Evolutionary conservation across 2,329 filamentous ascomycete genomes (phyloP), one percentile per base, ranked within the genome.

Genomic region (Aspergillus hiratsukae): DNA sequence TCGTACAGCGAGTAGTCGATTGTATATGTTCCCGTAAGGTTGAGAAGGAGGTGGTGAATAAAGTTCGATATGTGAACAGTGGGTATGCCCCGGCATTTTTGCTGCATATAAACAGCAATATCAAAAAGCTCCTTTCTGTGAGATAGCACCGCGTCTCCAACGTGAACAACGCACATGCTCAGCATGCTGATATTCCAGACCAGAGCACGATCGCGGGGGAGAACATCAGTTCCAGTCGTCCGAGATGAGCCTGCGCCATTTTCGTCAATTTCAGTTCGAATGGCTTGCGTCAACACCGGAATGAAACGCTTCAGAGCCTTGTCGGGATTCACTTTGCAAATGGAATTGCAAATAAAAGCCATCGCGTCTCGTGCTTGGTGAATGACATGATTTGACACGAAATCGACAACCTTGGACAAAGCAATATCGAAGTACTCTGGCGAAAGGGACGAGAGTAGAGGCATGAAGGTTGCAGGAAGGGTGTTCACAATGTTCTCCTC

Each of bases 401-500:
- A 99, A 31, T 90, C 85, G 2, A 91, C 89, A 64, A 99, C 86
- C 78, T 97, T 97, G 58, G 96, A 89, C 51, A 99, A 77, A 0
- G 90, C 91, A 70, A 94, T 84, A 67, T 97, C 94, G 67, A 95
- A 99, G 10, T 97, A 83, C 68, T 97, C 91, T 0, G 93, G 90
- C 0, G 94, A 97, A 25, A 99, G 78, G 0, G 92, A 90, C 0
- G 93, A 89, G 62, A 99, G 89, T 45, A 99, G 78, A 3, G 94
- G 94, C 52, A 90, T 91, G 60, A 99, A 86, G 0, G 94, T 91
- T 7, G 93, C 91, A 2, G 94, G 94, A 23, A 99, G 77, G 1
- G 92, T 95, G 69, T 97, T 97, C 69, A 97, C 92, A 49, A 99
- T 91, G 66, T 92, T 96, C 67, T 99, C 95, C 73, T 99, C 94